A percentile compares a stretch with the other conserved stretches of the same genome.
These are phyloP conservation scores for Colletotrichum sp. DNA, from an alignment of 2,329 filamentous ascomycete genomes.

Conservation along the genomic window DNA sequence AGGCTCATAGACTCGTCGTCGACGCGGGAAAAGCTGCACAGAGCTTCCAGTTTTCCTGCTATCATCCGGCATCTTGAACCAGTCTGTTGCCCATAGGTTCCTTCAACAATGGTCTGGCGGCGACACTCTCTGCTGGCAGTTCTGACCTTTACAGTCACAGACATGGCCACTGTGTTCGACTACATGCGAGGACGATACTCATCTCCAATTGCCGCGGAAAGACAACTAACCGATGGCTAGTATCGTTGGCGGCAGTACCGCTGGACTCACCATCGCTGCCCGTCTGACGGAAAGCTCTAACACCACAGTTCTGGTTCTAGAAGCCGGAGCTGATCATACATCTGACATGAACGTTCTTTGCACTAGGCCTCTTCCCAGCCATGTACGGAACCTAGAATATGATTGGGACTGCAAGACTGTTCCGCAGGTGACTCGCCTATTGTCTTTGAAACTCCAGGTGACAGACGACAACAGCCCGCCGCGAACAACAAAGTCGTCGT, in stretches of 20 bases:
- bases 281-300: conserved; percentile 43
- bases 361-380: conserved; percentile 20
- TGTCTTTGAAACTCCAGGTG: rapidly evolving
- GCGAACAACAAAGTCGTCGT: conserved; percentile 8
- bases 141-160: neutral
- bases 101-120: neutral
- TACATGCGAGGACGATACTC: neutral
- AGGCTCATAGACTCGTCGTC: too few species aligned
- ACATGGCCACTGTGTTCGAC: conserved; percentile 2
- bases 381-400: conserved; percentile 24
- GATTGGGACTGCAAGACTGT: conserved; percentile 26
- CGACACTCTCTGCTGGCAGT: neutral
- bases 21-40: neutral
- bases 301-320: conserved; percentile 9
- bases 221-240: conserved; percentile 29
- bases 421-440: neutral
- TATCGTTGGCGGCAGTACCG: conserved; percentile 59
- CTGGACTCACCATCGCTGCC: conserved; percentile 55
- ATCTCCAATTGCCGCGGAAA: too few species aligned
- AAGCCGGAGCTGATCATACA: conserved; percentile 23
- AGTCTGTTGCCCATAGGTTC: neutral
- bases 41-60: neutral
- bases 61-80: neutral
- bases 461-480: neutral
- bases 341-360: conserved; percentile 20